Base-by-base conservation (phyloP, 1,139 yeast genomes). In the Diutina catenulata region DNA sequence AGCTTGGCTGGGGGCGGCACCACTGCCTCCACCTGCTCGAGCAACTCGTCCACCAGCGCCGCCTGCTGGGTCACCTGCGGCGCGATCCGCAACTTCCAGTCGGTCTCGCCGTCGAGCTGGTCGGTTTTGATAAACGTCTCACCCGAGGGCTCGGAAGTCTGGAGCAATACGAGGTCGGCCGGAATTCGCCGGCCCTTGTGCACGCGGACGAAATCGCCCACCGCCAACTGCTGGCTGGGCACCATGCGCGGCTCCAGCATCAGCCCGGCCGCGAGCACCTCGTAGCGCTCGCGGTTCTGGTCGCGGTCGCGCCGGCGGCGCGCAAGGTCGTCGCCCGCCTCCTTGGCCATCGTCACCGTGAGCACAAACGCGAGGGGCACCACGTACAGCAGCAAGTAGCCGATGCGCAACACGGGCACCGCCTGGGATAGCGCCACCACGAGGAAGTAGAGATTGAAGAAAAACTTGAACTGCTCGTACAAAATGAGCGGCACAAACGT, bases 61-160 rank as follows among this genome's bases (percentile, higher is more conserved):
- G 76, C 43, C 19, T 36, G 28, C 57, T 91, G 97, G 0, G 96
- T 84, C 22, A 76, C 53, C 8, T 77, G 70, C 39, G 77, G 70
- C 0, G 96, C 93, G 24, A 83, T 63, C 48, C 95, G 66, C 41
- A 93, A 65, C 55, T 93, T 93, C 99, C 99, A 93, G 59, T 93
- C 99, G 8, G 99, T 93, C 56, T 93, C 99, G 49, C 99, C 99
- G 56, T 93, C 99, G 39, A 93, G 65, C 57, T 93, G 99, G 61
- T 93, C 99, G 0, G 99, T 93, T 50, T 94, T 82, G 46, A 93
- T 83, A 51, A 93, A 93, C 1, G 91, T 74, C 55, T 91, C 99
- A 5, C 97, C 98, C 7, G 72, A 68, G 5, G 56, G 54, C 35
- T 62, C 69, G 37, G 88, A 79, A 0, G 95, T 79, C 52, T 86